Conservation (phyloP, 805 yeast genomes). For the Candida oleophila region DNA sequence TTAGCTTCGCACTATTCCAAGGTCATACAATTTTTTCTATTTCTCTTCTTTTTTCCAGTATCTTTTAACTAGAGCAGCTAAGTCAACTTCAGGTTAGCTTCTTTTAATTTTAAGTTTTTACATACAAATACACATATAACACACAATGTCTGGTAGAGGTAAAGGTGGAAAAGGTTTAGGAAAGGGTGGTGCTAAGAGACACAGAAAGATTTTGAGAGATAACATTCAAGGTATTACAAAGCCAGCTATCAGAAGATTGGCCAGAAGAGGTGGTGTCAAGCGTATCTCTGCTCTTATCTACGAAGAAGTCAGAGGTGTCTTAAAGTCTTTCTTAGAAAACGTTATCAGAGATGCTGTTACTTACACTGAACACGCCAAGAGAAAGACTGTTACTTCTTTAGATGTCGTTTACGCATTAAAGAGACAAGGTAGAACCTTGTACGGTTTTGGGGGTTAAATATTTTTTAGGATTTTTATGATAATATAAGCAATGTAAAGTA, state of each 20-base stretch:
- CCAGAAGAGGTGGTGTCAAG: constrained; percentile 99
- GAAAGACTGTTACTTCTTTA: constrained; percentile 98
- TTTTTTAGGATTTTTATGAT: constrained; percentile 3
- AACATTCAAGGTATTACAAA: constrained; percentile 99
- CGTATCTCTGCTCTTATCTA: constrained; percentile 98
- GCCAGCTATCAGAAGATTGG: constrained; percentile 99
- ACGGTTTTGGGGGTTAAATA: constrained; percentile 98
- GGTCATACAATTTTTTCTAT: neutral
- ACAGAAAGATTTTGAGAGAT: constrained; percentile 98
- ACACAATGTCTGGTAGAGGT: constrained; percentile 96
- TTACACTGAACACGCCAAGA: constrained; percentile 99
- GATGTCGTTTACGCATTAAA: constrained; percentile 98
- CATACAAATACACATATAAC: constrained; percentile 13
- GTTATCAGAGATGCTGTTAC: constrained; percentile 99
- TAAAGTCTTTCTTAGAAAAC: constrained; percentile 92
- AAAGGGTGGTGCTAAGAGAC: constrained; percentile 99
- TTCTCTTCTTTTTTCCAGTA: neutral
- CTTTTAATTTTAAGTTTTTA: constrained; percentile 1
- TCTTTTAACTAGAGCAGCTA: constrained; percentile 3
- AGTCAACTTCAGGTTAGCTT: neutral
- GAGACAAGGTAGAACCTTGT: constrained; percentile 99
- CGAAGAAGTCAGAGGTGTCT: constrained; percentile 98
- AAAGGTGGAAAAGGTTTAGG: constrained; percentile 99
- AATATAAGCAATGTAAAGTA: neutral
- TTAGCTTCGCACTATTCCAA: neutral